Base-by-base conservation (phyloP, 2,329 filamentous ascomycete species). In the Colletotrichum sp. region DNA sequence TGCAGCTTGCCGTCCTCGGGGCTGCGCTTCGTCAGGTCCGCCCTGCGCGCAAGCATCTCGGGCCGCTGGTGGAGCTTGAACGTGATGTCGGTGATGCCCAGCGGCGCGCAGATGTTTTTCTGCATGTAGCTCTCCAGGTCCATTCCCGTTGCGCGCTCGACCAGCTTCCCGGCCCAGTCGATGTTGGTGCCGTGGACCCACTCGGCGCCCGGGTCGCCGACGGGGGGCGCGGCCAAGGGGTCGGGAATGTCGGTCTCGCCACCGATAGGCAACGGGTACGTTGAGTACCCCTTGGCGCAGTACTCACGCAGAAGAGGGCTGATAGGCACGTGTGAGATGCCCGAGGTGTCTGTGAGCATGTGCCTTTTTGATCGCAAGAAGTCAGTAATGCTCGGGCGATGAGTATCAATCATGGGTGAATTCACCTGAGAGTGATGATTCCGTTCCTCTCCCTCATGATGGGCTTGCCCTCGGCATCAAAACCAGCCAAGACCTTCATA, bases 81-180 rank as follows among this genome's bases (percentile, higher is more conserved):
- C 3, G 76, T 77, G 55, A 75, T 68, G 65, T 71, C 49, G 13
- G 57, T 15, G 57, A 59, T 59, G 34, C 71, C 75, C n/a, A 77
- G 60, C 15, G 75, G 75, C 0, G 80, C 80, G 76, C 84, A 88
- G 21, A 90, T 86, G 67, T 87, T 83, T 69, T 86, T 76, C 18
- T 86, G 82, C 77, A 90, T 84, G 62, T 84, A 85, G 3, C 87
- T 84, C 5, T 87, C 83, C 4, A 92, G 81, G 0, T 83, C 85
- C 9, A 78, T 71, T 1, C 86, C 85, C 2, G 88, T 89, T 1
- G 89, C 79, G 1, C 85, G 82, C 77, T 91, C 89, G 1, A 91
- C 83, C 2, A 91, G 82, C 1, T 85, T 83, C 5, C 90, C 90
- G 0, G 87, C 88, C 89, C 89, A 91, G 81, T 92, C 90, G 2